phyloP scores from a whole-genome alignment of 805 yeast species.

The Suhomyces sp. region DNA sequence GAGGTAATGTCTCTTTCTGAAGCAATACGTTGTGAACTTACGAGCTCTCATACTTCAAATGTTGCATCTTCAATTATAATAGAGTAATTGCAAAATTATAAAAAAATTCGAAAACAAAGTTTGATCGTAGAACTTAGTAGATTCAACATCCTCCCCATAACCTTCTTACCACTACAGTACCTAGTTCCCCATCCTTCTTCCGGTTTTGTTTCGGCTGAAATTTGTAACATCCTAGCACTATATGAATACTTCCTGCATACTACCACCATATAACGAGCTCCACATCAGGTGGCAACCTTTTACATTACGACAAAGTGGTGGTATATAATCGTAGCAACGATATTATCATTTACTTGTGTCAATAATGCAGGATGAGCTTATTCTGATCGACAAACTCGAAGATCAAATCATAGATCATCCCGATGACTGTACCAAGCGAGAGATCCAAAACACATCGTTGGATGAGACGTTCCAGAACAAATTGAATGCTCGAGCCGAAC shows the following conservation, averaged over 20 bases:
- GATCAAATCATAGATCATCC: conserved; percentile 47
- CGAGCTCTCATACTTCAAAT: not conserved
- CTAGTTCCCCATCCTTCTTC: too few species aligned
- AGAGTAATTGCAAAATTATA: not conserved
- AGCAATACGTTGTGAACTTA: not conserved
- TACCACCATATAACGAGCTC: not conserved
- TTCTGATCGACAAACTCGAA: conserved; percentile 45
- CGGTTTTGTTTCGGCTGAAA: not conserved
- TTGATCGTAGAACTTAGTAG: not conserved
- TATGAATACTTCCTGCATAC: not conserved
- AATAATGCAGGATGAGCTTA: conserved; percentile 19
- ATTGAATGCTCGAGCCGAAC: conserved; percentile 42
- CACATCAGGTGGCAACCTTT: not conserved
- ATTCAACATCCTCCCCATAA: too few species aligned
- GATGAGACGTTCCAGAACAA: conserved; percentile 44
- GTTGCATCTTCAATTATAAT: not conserved
- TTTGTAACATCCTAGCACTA: not conserved
- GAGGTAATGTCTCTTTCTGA: not conserved
- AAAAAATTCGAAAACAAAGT: not conserved
- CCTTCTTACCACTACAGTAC: too few species aligned
- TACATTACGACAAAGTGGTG: not conserved
- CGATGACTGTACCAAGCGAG: conserved; percentile 29
- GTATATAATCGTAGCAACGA: not conserved
- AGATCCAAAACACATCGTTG: conserved; percentile 26
- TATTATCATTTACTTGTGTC: not conserved